Evolutionary conservation across 2,329 filamentous ascomycete species (phyloP).

Genomic region (Ceratocystis cacaofunesta): DNA sequence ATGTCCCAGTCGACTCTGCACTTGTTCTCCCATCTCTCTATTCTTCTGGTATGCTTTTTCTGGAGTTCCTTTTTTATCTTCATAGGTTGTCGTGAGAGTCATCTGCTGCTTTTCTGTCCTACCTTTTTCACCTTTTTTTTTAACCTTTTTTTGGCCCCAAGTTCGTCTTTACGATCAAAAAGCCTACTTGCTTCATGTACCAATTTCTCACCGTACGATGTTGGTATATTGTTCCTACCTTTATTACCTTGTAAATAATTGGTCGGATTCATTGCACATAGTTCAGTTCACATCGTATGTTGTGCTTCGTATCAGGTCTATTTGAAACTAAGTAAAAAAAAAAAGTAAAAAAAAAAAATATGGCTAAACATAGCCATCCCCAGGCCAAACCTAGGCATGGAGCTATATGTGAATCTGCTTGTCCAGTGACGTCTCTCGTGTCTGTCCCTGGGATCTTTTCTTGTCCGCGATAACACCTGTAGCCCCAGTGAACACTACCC

Average conservation of each 20-base stretch:
- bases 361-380: not conserved
- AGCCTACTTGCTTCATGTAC: not conserved
- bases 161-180: not conserved
- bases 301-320: not conserved
- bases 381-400: not conserved
- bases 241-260: too few relatives aligned
- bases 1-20: slow-evolving; percentile 1
- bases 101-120: not conserved
- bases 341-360: not conserved
- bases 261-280: too few relatives aligned
- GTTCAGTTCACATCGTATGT: not conserved
- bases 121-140: not conserved
- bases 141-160: not conserved
- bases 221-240: not conserved
- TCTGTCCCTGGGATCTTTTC: not conserved
- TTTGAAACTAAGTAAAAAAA: not conserved
- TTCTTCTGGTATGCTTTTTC: not conserved
- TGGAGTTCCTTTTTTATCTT: slow-evolving; percentile 1
- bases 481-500: not conserved
- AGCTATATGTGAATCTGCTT: not conserved
- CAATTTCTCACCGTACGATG: not conserved
- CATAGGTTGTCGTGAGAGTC: not conserved
- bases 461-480: not conserved
- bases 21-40: slow-evolving; percentile 3
- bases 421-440: not conserved